phyloP scores from a whole-genome alignment of 208 protist species.

The Trypanosomatidae sp. region DNA sequence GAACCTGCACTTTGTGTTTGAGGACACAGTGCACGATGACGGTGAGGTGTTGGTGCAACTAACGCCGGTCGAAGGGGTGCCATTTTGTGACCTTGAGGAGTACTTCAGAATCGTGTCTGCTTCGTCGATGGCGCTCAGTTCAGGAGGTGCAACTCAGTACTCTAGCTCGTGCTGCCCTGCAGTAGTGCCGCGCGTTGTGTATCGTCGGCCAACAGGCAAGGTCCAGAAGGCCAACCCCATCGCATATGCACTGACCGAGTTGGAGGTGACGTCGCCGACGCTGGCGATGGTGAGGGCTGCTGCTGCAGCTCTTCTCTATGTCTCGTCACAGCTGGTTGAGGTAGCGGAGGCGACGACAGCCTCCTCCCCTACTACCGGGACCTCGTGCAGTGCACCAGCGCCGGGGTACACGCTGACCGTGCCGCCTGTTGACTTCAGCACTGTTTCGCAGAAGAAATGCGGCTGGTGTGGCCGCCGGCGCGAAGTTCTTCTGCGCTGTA shows the following conservation, averaged over 20 bases:
- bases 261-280: slow-evolving; percentile 36
- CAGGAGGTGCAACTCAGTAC: slow-evolving; percentile 24
- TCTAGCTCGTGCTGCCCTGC: slow-evolving; percentile 60
- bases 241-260: slow-evolving; percentile 38
- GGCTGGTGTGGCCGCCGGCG: slow-evolving; percentile 68
- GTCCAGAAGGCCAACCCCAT: slow-evolving; percentile 60
- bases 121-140: neutral
- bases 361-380: neutral
- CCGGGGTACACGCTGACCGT: slow-evolving; percentile 29
- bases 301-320: slow-evolving; percentile 34
- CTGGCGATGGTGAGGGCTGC: slow-evolving; percentile 40
- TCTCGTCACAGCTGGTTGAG: slow-evolving; percentile 39
- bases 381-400: neutral
- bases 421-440: slow-evolving; percentile 10
- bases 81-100: slow-evolving; percentile 67
- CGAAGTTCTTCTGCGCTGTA: slow-evolving; percentile 65
- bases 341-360: neutral
- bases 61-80: slow-evolving; percentile 67
- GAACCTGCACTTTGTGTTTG: slow-evolving; percentile 45
- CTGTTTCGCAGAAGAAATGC: slow-evolving; percentile 31
- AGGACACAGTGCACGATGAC: slow-evolving; percentile 72
- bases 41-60: slow-evolving; percentile 80
- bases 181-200: slow-evolving; percentile 65
- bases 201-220: slow-evolving; percentile 49
- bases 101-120: slow-evolving; percentile 33